These are phyloP conservation scores for Pezicula carpinea DNA, from an alignment of 2,329 filamentous ascomycete species.

Conservation along the genomic window DNA sequence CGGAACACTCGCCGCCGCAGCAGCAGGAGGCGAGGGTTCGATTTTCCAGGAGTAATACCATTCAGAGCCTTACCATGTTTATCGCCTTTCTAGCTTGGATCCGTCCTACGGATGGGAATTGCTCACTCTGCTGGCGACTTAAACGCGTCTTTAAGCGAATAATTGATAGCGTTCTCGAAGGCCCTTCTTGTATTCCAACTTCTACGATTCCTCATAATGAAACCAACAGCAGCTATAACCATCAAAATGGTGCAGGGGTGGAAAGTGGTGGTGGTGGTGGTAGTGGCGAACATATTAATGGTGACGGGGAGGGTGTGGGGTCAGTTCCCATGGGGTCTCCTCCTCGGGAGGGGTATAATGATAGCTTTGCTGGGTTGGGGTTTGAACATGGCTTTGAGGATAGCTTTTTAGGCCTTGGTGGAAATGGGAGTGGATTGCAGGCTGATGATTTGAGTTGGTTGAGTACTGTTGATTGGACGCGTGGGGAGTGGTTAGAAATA, in stretches of 20 bases:
- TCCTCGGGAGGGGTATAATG: no score
- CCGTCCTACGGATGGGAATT: slow-evolving; percentile 7
- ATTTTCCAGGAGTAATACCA: background rate
- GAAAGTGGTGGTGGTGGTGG: no score
- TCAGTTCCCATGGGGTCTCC: no score
- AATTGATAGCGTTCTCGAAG: slow-evolving; percentile 4
- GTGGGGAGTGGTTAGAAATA: slow-evolving; percentile 4
- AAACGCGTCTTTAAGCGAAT: slow-evolving; percentile 4
- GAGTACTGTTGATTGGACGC: slow-evolving; percentile 8
- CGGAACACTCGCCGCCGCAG: background rate
- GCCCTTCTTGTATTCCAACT: background rate
- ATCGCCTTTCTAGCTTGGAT: slow-evolving; percentile 7
- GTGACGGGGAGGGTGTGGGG: no score
- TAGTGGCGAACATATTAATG: no score
- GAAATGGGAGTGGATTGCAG: background rate
- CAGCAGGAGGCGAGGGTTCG: background rate
- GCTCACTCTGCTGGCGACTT: background rate
- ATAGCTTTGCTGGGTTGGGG: no score
- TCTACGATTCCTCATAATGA: no score
- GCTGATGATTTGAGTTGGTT: slow-evolving; percentile 6
- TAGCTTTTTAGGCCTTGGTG: background rate
- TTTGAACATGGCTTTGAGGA: no score
- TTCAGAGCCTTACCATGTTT: slow-evolving; percentile 7
- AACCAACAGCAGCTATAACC: no score
- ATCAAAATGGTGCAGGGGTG: no score